These are phyloP conservation scores for Exophiala spinifera DNA, from an alignment of 2,329 filamentous ascomycete genomes.

Conservation along the genomic window DNA sequence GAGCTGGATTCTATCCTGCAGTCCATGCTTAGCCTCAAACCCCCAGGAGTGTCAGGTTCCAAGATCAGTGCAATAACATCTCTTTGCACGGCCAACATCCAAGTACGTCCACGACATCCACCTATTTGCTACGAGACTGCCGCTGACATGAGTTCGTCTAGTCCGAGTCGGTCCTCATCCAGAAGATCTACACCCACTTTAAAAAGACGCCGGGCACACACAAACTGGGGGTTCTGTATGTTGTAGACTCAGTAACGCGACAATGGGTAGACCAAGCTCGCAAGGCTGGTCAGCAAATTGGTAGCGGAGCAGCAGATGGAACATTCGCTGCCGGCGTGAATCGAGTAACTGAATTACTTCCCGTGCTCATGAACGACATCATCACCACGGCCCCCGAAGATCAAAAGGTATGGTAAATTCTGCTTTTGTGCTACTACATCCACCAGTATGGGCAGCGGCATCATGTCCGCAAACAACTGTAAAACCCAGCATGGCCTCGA, in stretches of 20 bases:
- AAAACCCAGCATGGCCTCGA: not conserved
- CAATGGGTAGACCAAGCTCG: slow-evolving; percentile 98
- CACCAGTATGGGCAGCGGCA: too few species aligned
- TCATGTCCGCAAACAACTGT: not conserved
- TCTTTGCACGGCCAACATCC: slow-evolving; percentile 83
- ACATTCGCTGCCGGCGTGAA: slow-evolving; percentile 93
- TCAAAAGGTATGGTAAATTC: slow-evolving; percentile 77
- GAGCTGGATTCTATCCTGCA: slow-evolving; percentile 88
- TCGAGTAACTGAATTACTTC: slow-evolving; percentile 93
- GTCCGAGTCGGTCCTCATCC: slow-evolving; percentile 92
- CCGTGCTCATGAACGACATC: slow-evolving; percentile 92
- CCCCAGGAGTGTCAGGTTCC: slow-evolving; percentile 88
- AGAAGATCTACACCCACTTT: slow-evolving; percentile 96
- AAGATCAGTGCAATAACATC: slow-evolving; percentile 85
- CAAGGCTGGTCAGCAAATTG: slow-evolving; percentile 75
- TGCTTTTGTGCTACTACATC: slow-evolving; percentile 3
- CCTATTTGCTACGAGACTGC: not conserved
- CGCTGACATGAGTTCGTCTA: slow-evolving; percentile 45
- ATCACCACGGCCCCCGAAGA: slow-evolving; percentile 81
- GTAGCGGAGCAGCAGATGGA: slow-evolving; percentile 78
- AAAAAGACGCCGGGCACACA: slow-evolving; percentile 91
- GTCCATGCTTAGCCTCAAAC: slow-evolving; percentile 86
- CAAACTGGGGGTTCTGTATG: slow-evolving; percentile 98
- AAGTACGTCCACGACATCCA: slow-evolving; percentile 60
- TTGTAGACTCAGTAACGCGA: slow-evolving; percentile 99